phyloP scores from a whole-genome alignment of 1,284 basidiomycete species.

The Ganoderma meredithae region DNA sequence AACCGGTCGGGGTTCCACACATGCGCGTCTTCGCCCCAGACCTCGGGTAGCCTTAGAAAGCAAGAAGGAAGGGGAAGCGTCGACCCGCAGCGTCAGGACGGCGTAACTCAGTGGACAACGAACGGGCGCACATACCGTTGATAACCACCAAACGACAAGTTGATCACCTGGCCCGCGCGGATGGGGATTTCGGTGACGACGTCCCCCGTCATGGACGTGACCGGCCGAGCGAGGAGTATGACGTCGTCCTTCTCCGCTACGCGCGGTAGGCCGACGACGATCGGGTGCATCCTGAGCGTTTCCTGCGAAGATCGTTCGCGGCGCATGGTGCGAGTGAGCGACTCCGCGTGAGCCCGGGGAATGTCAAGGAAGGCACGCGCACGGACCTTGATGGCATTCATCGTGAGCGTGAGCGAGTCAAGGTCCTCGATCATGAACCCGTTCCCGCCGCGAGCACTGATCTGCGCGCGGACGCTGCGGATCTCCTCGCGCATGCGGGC shows the following conservation, averaged over 20 bases:
- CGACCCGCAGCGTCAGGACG: too few species aligned
- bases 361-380: background rate
- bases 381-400: slow-evolving; percentile 23
- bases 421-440: slow-evolving; percentile 41
- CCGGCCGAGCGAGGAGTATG: slow-evolving; percentile 48
- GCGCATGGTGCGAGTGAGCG: too few species aligned
- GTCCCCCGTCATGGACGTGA: slow-evolving; percentile 42
- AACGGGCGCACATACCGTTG: slow-evolving; percentile 39
- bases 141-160: slow-evolving; percentile 41
- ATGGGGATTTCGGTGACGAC: slow-evolving; percentile 44
- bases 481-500: slow-evolving; percentile 39
- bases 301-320: slow-evolving; percentile 38
- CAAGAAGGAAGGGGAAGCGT: too few species aligned
- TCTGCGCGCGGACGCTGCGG: slow-evolving; percentile 26
- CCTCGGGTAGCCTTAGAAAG: slow-evolving; percentile 35
- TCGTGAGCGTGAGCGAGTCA: slow-evolving; percentile 37
- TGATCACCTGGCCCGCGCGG: slow-evolving; percentile 43
- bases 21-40: slow-evolving; percentile 60
- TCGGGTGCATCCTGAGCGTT: slow-evolving; percentile 47
- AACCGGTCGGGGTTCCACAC: slow-evolving; percentile 63
- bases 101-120: too few species aligned
- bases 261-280: slow-evolving; percentile 41
- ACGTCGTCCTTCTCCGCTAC: slow-evolving; percentile 43
- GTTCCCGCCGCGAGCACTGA: slow-evolving; percentile 33
- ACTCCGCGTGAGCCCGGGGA: too few species aligned